Conservation (phyloP, 2,329 filamentous ascomycete species). For the Erysiphe pulchra region DNA sequence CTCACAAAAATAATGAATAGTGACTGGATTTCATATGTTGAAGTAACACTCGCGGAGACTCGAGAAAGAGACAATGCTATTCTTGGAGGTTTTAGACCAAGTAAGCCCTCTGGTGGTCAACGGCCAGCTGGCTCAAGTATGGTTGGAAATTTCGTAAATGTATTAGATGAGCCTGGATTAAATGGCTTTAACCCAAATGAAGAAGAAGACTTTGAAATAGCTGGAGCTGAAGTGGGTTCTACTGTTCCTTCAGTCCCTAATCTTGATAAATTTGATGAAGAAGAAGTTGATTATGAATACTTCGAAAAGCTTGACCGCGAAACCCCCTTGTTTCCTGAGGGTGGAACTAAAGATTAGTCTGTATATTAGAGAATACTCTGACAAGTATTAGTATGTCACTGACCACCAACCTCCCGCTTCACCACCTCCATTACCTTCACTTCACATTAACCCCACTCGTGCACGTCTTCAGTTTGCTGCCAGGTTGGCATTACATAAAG, state of each 20-base stretch:
- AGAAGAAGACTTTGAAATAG: constrained; percentile 81
- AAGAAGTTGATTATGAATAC: constrained; percentile 15
- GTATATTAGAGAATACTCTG: constrained; percentile 8
- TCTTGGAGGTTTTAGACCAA: constrained; percentile 76
- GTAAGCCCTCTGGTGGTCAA: constrained; percentile 53
- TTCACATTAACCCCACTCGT: constrained; percentile 67
- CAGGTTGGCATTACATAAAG: constrained; percentile 41
- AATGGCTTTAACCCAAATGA: constrained; percentile 74
- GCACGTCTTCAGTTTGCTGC: constrained; percentile 79
- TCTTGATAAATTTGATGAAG: constrained; percentile 14
- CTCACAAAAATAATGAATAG: constrained; percentile 71
- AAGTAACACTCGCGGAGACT: constrained; percentile 77
- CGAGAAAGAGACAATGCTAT: constrained; percentile 96
- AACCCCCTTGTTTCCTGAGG: constrained; percentile 14
- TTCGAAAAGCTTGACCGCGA: constrained; percentile 15
- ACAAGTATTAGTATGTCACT: constrained; percentile 1
- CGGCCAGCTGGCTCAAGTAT: constrained; percentile 35
- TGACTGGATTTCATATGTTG: constrained; percentile 86
- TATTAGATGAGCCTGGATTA: constrained; percentile 57
- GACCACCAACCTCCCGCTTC: constrained; percentile 28
- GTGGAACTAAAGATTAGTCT: constrained; percentile 33
- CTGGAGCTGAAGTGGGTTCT: constrained; percentile 28
- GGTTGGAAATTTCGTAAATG: constrained; percentile 33
- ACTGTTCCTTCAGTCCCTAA: constrained; percentile 14
- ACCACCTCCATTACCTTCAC: constrained; percentile 45